A percentile compares a stretch with the other conserved stretches of the same genome.
Conservation (phyloP, 805 yeast genomes). For the Candida sanyiensis region DNA sequence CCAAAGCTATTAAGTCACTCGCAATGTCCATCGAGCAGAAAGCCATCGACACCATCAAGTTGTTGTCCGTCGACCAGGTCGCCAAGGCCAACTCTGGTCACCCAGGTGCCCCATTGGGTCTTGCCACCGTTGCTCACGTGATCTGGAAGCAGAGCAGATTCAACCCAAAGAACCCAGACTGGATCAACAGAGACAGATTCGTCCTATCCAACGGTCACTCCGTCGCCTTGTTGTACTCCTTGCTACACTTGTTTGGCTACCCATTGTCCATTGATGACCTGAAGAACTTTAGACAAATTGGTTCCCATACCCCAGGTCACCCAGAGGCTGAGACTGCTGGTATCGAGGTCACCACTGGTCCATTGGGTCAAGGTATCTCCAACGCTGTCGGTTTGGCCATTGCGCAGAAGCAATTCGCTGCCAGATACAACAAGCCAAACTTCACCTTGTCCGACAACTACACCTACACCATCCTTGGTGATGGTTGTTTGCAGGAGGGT, state of each 20-base stretch:
- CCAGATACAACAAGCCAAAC: slow-evolving; percentile 88
- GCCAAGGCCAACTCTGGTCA: slow-evolving; percentile 92
- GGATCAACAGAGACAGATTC: slow-evolving; percentile 95
- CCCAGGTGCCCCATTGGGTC: slow-evolving; percentile 99
- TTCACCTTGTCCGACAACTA: slow-evolving; percentile 64
- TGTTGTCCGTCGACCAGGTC: slow-evolving; percentile 82
- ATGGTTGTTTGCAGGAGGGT: slow-evolving; percentile 98
- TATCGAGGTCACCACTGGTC: slow-evolving; percentile 97
- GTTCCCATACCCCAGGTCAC: slow-evolving; percentile 95
- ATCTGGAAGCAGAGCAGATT: slow-evolving; percentile 74
- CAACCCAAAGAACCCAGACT: slow-evolving; percentile 86
- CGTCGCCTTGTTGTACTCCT: slow-evolving; percentile 78
- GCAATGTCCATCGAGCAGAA: slow-evolving; percentile 50
- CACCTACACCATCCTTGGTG: slow-evolving; percentile 85
- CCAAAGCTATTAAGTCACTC: neutral
- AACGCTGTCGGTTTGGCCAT: slow-evolving; percentile 96
- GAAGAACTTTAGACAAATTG: slow-evolving; percentile 82
- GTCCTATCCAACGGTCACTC: slow-evolving; percentile 96
- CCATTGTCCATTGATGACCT: slow-evolving; percentile 77
- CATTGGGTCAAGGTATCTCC: slow-evolving; percentile 95
- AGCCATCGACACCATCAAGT: slow-evolving; percentile 84
- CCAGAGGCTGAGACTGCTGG: slow-evolving; percentile 93
- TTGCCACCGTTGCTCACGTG: slow-evolving; percentile 93
- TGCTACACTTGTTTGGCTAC: slow-evolving; percentile 84
- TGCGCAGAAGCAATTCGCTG: slow-evolving; percentile 89